Evolutionary conservation across 441 rosid genomes (phyloP), one percentile per base, ranked within the genome.

Genomic region (Capsella rubella): DNA sequence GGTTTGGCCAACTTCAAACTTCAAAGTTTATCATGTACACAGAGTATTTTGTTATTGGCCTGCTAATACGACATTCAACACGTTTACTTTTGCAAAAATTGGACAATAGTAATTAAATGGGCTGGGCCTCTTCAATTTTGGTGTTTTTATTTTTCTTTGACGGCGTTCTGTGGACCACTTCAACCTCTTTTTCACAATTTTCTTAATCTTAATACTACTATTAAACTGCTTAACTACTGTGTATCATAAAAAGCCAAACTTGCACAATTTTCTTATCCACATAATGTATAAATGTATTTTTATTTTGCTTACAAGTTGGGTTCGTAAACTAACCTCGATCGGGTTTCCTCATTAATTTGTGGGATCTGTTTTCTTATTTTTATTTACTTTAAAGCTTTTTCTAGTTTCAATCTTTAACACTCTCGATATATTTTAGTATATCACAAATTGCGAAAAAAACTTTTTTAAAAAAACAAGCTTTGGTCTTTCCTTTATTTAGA

Each of bases 151-250:
- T 75, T 53, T 11, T 1, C 52, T 18, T 52, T 29, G 64, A 61
- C 79, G 79, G 79, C 74, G 78, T 68, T 50, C 4, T 68, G 25
- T 21, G 78, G 74, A 43, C 69, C 57, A 67, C 62, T 50, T 43
- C 43, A 28, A 10, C 32, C 49, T 10, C 4, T 55, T 49, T 47
- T 10, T 10, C 18, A 13, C 34, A 1, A 73, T 65, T 65, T 73
- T 71, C 43, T 39, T 13, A 34, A 34, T 3, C n/a, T 9, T 34
- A 21, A 21, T 21, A 21, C 25, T 1, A 1, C 25, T 21, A 0
- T 21, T 2, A 21, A 21, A 2, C 25, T 21, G 25, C 25, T 21
- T 31, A 52, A 29, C 46, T 27, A n/a, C n/a, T n/a, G n/a, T n/a
- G n/a, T n/a, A 62, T 11, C 54, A 9, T 11, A 64, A 9, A 10